Evolutionary conservation across 2,329 filamentous ascomycete genomes (phyloP).

Genomic region (Thelonectria olida): DNA sequence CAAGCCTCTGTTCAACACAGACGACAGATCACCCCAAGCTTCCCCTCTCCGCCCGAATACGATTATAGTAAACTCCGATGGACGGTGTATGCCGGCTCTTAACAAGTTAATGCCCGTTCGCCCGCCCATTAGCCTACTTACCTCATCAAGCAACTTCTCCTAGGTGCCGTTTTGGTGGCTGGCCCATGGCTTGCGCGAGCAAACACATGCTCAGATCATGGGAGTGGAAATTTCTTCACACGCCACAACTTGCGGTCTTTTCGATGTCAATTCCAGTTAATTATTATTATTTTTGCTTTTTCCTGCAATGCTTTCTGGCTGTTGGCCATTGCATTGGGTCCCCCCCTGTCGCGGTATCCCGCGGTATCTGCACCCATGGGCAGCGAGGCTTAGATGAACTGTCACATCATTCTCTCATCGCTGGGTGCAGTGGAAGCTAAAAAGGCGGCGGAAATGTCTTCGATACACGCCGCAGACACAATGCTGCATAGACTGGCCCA

Average conservation of each 20-base stretch:
- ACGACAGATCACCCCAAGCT: too few species aligned
- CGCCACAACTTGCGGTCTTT: background rate
- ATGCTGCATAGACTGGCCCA: background rate
- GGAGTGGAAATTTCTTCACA: background rate
- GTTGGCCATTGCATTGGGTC: background rate
- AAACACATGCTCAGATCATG: background rate
- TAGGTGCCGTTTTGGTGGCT: background rate
- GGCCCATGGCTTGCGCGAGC: background rate
- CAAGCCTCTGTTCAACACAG: too few species aligned
- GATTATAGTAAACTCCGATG: too few species aligned
- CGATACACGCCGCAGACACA: background rate
- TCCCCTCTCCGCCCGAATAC: too few species aligned
- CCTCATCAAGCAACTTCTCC: too few species aligned
- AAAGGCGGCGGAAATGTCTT: background rate
- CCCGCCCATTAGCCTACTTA: too few species aligned
- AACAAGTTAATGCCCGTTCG: too few species aligned
- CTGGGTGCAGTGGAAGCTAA: background rate
- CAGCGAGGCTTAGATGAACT: constrained; percentile 8
- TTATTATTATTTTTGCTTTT: constrained; percentile 1
- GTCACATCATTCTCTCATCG: constrained; percentile 13
- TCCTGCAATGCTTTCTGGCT: background rate
- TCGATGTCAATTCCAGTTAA: background rate
- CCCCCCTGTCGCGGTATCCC: constrained; percentile 13
- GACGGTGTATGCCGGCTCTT: background rate
- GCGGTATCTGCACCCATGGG: background rate